Evolutionary conservation across 495 filamentous ascomycete species (phyloP).

Genomic region (Schizothecium vesticola): DNA sequence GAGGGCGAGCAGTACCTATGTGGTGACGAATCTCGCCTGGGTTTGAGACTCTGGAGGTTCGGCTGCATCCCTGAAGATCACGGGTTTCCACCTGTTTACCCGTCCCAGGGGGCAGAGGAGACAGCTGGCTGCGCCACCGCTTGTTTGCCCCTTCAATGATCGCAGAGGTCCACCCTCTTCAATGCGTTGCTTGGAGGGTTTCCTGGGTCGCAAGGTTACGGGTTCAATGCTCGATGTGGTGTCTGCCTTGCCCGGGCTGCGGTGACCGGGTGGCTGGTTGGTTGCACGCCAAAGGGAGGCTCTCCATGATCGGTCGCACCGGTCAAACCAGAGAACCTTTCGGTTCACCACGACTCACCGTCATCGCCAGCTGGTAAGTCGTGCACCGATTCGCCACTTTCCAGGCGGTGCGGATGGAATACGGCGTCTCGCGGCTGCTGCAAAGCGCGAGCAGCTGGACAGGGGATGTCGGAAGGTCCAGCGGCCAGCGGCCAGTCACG

Average conservation of each 20-base stretch:
- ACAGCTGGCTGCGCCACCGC: constrained; percentile 2
- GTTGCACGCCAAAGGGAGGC: not conserved
- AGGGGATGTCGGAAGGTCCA: not conserved
- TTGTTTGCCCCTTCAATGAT: constrained; percentile 1
- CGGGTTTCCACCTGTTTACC: constrained; percentile 9
- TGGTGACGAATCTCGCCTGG: not conserved
- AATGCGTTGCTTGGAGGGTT: not conserved
- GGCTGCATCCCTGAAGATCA: constrained; percentile 8
- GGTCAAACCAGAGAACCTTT: not conserved
- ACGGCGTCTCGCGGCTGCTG: not conserved
- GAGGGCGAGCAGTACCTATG: not conserved
- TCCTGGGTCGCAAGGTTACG: not conserved
- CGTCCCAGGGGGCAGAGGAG: not conserved
- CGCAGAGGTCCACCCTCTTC: not conserved
- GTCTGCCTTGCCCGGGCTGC: not conserved
- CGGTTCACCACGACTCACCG: not conserved
- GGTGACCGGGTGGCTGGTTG: not conserved
- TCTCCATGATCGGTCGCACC: not conserved
- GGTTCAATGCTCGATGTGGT: not conserved
- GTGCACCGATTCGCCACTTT: not conserved
- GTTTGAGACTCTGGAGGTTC: not conserved
- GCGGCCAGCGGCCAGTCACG: not conserved
- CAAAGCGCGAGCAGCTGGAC: not conserved
- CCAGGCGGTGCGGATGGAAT: not conserved
- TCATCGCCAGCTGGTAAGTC: not conserved